These are phyloP conservation scores for Heterobasidion annosum DNA, from an alignment of 1,284 basidiomycete species.

Conservation along the genomic window DNA sequence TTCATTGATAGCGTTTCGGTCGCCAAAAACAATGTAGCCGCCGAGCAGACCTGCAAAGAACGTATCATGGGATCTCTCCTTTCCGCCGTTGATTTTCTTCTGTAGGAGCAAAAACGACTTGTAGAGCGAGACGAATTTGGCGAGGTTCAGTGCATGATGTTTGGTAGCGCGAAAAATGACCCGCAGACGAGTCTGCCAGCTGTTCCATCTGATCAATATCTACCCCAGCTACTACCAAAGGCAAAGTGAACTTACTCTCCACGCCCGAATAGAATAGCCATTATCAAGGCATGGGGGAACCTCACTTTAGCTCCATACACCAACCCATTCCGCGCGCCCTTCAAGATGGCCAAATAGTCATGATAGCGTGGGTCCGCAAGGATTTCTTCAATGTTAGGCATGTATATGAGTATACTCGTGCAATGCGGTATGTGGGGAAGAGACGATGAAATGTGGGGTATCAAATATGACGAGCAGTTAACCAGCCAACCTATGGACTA, in stretches of 20 bases:
- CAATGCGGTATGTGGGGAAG: not conserved
- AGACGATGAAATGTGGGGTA: not conserved
- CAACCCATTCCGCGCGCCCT: slow-evolving; percentile 92
- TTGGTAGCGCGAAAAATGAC: slow-evolving; percentile 84
- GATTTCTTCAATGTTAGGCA: slow-evolving; percentile 32
- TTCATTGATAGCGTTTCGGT: slow-evolving; percentile 95
- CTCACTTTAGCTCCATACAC: slow-evolving; percentile 91
- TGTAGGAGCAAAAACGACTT: slow-evolving; percentile 82
- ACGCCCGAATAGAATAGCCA: slow-evolving; percentile 92
- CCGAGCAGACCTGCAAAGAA: slow-evolving; percentile 90
- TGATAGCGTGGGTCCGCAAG: slow-evolving; percentile 72
- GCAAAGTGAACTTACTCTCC: slow-evolving; percentile 57
- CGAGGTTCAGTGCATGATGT: slow-evolving; percentile 83
- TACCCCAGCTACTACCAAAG: no score
- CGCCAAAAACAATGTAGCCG: slow-evolving; percentile 90
- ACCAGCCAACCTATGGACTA: no score
- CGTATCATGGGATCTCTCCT: slow-evolving; percentile 75
- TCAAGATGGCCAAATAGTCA: slow-evolving; percentile 86
- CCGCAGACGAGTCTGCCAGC: slow-evolving; percentile 59
- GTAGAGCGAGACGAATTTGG: slow-evolving; percentile 92
- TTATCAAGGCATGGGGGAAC: slow-evolving; percentile 97
- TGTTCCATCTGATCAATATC: not conserved
- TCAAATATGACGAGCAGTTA: not conserved
- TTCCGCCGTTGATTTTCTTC: slow-evolving; percentile 73
- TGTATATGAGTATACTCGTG: slow-evolving; percentile 6